Base-by-base conservation (phyloP, 2,329 filamentous ascomycete genomes). In the Harringtonia aguacate region DNA sequence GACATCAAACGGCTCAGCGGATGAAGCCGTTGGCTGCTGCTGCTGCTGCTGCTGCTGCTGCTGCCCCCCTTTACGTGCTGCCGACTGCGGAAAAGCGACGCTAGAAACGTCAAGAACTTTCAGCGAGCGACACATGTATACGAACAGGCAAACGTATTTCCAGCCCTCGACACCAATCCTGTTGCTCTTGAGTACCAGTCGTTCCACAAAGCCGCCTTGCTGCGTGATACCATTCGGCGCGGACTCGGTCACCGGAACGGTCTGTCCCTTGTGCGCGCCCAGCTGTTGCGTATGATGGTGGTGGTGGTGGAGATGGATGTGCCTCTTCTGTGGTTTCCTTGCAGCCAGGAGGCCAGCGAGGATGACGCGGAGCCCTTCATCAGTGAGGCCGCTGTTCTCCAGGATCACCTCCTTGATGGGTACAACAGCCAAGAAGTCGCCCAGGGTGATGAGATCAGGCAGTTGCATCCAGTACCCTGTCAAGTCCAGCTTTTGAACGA, bases 381-480 rank as follows among this genome's bases (percentile, higher is more conserved):
- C 89, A 1, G 76, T 86, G 31, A 98, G 65, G 7, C 87, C 85
- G 48, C 87, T 90, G 57, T 94, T 86, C 55, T 95, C 89, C 44
- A 97, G 65, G 8, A 94, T 71, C 1, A 98, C 65, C 55, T 94
- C 87, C 52, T 85, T 83, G 3, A 97, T 81, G 0, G 92, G 90
- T 1, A 97, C 90, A 8, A 98, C 80, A 6, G 92, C 90, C 34
- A 98, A 71, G 70, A 90, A 98, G 59, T 98, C 92, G 40, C 89
- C 86, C 2, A 98, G 71, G 0, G 92, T 95, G 41, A 89, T 64
- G 22, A 95, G 72, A 58, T 98, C 92, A 3, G 83, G 75, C 37
- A 94, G 64, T 47, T 90, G 84, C 64, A 98, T 73, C 58, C 81
- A 81, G 50, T 92, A 94, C 15, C 85, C 85, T 1, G 83, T 88